phyloP scores from a whole-genome alignment of 108 stramenopile genomes.

The Cylindrotheca closterium region DNA sequence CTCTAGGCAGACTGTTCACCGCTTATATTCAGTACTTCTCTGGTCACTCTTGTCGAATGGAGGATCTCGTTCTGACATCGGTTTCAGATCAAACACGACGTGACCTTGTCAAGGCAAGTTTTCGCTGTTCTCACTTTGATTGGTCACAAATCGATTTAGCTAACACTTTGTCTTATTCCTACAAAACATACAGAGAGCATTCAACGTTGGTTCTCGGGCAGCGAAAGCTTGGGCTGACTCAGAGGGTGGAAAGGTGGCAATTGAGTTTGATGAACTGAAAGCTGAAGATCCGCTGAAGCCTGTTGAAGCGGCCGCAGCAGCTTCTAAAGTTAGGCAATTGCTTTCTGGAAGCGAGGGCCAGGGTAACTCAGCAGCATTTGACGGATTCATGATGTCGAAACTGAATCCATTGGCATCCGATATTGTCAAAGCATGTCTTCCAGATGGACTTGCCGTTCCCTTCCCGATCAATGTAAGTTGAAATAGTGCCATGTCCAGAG shows the following conservation, averaged over 20 bases:
- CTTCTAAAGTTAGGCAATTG: conserved; percentile 74
- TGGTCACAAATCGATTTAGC: background rate
- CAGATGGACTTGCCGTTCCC: conserved; percentile 92
- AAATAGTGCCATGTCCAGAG: background rate
- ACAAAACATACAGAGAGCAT: conserved; percentile 47
- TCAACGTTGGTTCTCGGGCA: conserved; percentile 80
- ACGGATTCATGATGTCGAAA: conserved; percentile 94
- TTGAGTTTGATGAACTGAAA: conserved; percentile 51
- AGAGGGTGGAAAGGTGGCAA: conserved; percentile 88
- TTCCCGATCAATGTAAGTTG: conserved; percentile 91
- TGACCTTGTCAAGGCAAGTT: conserved; percentile 56
- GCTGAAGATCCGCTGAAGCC: conserved; percentile 69
- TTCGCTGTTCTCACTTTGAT: too few species aligned
- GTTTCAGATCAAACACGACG: conserved; percentile 80
- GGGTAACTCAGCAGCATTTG: conserved; percentile 82
- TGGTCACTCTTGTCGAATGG: conserved; percentile 97
- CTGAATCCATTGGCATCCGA: conserved; percentile 89
- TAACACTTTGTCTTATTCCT: background rate
- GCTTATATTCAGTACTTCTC: conserved; percentile 92
- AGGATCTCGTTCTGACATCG: conserved; percentile 91
- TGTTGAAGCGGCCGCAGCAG: conserved; percentile 73
- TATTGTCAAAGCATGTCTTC: conserved; percentile 96
- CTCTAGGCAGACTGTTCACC: conserved; percentile 95
- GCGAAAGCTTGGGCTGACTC: conserved; percentile 93
- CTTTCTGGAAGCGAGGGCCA: conserved; percentile 85